Conservation (phyloP, 257 asterid genomes). For the Scutellaria barbata region DNA sequence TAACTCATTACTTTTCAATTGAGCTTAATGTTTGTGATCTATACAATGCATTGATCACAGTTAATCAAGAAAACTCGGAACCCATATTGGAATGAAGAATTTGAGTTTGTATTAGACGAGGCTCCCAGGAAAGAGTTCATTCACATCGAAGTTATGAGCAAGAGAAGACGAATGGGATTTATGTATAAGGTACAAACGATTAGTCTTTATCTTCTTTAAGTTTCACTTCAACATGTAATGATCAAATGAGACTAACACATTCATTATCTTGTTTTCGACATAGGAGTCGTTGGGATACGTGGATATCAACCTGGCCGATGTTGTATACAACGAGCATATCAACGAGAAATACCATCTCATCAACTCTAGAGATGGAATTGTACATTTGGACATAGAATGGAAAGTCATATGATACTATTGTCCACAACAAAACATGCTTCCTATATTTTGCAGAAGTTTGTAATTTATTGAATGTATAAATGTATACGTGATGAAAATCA, state of each 20-base stretch:
- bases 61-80: conserved; percentile 56
- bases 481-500: not conserved
- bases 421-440: too few relatives aligned
- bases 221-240: not conserved
- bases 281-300: conserved; percentile 81
- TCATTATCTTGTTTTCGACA: not conserved
- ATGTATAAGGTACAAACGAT: conserved; percentile 51
- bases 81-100: conserved; percentile 84
- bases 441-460: conserved; percentile 25
- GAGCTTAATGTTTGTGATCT: not conserved
- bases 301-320: conserved; percentile 68
- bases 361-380: conserved; percentile 68
- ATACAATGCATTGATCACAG: conserved; percentile 37
- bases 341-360: conserved; percentile 74
- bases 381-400: conserved; percentile 83
- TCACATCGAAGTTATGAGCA: conserved; percentile 67
- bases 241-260: not conserved
- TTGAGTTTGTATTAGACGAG: conserved; percentile 73
- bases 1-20: not conserved
- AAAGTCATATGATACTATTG: conserved; percentile 51
- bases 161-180: conserved; percentile 57
- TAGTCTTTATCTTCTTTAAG: not conserved
- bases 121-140: conserved; percentile 69
- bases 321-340: conserved; percentile 69
- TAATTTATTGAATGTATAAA: not conserved